Evolutionary conservation across 2,329 filamentous ascomycete species (phyloP).

Genomic region (Cladosporium cucumerinum): DNA sequence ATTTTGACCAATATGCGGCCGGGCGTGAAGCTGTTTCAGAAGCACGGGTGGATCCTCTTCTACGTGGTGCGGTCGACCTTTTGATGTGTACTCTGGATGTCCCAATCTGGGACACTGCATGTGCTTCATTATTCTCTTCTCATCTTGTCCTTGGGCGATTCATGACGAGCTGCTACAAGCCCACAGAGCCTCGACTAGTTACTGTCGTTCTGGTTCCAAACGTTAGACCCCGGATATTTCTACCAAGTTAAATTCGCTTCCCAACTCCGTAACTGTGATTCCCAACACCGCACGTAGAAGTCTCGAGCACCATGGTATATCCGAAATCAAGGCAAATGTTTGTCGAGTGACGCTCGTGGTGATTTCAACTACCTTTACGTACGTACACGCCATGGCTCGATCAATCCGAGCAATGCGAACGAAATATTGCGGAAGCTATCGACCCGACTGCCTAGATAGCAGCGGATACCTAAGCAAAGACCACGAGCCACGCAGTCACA

Average conservation of each 20-base stretch:
- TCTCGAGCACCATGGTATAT: neutral
- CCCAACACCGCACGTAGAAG: neutral
- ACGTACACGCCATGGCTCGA: no score
- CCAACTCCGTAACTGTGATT: neutral
- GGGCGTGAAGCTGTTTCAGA: neutral
- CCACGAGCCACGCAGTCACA: no score
- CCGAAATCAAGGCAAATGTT: no score
- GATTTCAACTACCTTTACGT: no score
- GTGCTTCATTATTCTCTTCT: neutral
- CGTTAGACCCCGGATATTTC: no score
- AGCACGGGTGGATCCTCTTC: neutral
- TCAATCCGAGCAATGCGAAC: no score
- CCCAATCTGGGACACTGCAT: neutral
- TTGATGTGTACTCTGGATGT: neutral
- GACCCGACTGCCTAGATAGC: no score
- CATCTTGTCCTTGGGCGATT: neutral
- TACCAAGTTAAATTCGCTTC: neutral
- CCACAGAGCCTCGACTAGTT: neutral
- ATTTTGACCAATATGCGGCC: neutral
- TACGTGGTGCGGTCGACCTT: neutral
- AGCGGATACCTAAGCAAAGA: no score
- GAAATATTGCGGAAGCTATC: no score
- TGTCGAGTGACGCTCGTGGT: no score
- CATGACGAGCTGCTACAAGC: neutral
- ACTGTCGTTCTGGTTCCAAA: neutral